phyloP scores from a whole-genome alignment of 2,329 filamentous ascomycete genomes.

The Alternaria longipes region DNA sequence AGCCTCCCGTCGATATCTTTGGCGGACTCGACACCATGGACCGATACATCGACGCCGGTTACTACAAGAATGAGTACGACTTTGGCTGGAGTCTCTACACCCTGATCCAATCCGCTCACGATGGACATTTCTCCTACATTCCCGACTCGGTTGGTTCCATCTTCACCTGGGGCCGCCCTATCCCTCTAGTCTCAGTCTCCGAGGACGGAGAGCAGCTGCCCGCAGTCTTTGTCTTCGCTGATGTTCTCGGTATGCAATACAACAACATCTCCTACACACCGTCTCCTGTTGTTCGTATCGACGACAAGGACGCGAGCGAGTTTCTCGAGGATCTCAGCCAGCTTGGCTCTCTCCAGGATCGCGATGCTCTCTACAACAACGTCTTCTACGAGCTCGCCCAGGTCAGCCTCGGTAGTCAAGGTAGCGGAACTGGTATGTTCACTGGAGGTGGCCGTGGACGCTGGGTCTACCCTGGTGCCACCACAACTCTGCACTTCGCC shows the following conservation, averaged over 20 bases:
- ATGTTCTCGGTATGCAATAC: constrained; percentile 57
- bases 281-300: constrained; percentile 64
- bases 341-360: constrained; percentile 62
- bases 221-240: constrained; percentile 63
- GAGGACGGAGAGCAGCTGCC: constrained; percentile 67
- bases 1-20: constrained; percentile 55
- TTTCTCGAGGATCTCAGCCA: constrained; percentile 60
- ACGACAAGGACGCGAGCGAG: constrained; percentile 61
- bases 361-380: constrained; percentile 66
- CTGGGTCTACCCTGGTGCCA: constrained; percentile 55
- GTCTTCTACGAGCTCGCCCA: constrained; percentile 59
- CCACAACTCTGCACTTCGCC: constrained; percentile 56
- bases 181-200: constrained; percentile 68
- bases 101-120: constrained; percentile 66
- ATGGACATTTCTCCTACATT: constrained; percentile 69
- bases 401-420: constrained; percentile 52
- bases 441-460: constrained; percentile 55
- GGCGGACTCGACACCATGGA: constrained; percentile 53
- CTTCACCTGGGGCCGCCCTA: constrained; percentile 60
- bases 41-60: constrained; percentile 47
- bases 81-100: constrained; percentile 63
- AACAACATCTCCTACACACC: constrained; percentile 57
- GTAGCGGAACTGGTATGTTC: constrained; percentile 56
- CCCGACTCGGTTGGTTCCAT: constrained; percentile 62
- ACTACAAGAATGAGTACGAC: constrained; percentile 54